These are phyloP conservation scores for Saposhnikovia divaricata DNA, from an alignment of 129 eudicot genomes.

Conservation along the genomic window DNA sequence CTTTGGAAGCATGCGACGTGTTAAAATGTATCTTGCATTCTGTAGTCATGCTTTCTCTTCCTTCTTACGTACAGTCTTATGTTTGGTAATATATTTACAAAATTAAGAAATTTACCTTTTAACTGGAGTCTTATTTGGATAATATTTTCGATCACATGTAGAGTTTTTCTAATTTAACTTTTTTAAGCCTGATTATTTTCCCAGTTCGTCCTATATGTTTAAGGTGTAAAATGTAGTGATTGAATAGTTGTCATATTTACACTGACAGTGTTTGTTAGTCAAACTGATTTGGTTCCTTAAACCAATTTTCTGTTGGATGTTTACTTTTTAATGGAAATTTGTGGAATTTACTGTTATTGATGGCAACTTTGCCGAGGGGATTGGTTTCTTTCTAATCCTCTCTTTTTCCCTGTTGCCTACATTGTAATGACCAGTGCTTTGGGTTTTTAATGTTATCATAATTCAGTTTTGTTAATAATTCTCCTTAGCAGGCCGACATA, in stretches of 20 bases:
- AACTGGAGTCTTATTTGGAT: not conserved
- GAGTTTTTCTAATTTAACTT: not conserved
- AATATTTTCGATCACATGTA: not conserved
- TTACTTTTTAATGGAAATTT: not conserved
- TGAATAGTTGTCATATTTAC: constrained; percentile 49
- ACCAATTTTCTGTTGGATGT: not conserved
- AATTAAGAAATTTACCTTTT: not conserved
- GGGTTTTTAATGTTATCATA: not conserved
- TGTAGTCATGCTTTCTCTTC: not conserved
- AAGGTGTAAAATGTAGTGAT: constrained; percentile 27
- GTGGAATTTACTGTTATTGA: not conserved
- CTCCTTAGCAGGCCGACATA: constrained; percentile 18
- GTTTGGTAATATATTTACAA: not conserved
- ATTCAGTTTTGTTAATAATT: constrained; percentile 10
- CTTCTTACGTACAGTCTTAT: not conserved
- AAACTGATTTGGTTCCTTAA: not conserved
- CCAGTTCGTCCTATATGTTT: constrained; percentile 15
- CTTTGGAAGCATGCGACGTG: not conserved
- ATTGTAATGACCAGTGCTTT: constrained; percentile 21
- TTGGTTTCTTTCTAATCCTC: constrained; percentile 34
- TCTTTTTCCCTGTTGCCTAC: constrained; percentile 87
- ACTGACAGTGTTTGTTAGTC: constrained; percentile 27
- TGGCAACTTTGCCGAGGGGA: constrained; percentile 79
- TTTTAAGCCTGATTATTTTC: constrained; percentile 7
- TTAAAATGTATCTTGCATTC: not conserved